Conservation (phyloP, 208 protist genomes). For the Angomonas ambiguus region DNA sequence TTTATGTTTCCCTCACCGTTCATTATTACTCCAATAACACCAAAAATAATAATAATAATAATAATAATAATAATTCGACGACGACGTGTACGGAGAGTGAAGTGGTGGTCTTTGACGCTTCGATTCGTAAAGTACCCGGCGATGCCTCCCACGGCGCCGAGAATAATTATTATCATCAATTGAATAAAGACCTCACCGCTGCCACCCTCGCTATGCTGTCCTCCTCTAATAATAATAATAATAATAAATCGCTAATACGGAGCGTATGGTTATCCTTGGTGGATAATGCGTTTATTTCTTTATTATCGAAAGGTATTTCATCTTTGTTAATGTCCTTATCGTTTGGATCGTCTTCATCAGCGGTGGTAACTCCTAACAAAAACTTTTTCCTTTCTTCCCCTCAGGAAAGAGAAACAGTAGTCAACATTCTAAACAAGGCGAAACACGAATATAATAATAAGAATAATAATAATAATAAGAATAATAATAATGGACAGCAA, state of each 20-base stretch:
- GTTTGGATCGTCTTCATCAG: no score
- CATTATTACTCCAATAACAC: conserved; percentile 30
- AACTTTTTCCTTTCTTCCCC: no score
- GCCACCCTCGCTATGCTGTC: background rate
- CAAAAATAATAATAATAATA: conserved; percentile 2
- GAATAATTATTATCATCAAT: background rate
- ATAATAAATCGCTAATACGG: no score
- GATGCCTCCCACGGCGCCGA: background rate
- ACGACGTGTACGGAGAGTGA: conserved; percentile 29
- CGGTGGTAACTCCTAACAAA: no score
- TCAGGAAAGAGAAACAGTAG: background rate
- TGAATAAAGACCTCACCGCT: no score
- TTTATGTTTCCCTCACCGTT: conserved; percentile 59
- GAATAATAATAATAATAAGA: conserved; percentile 7
- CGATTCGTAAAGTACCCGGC: conserved; percentile 24
- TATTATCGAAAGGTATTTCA: no score
- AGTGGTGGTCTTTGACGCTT: conserved; percentile 44
- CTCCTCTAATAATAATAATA: background rate
- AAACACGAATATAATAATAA: background rate
- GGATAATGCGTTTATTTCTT: no score
- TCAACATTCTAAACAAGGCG: background rate
- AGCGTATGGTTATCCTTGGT: no score
- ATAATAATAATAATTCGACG: no score
- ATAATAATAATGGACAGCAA: background rate
- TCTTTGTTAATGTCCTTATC: no score